Evolutionary conservation across 306 rosid species (phyloP).

Genomic region (Pterocarpus santalinus): DNA sequence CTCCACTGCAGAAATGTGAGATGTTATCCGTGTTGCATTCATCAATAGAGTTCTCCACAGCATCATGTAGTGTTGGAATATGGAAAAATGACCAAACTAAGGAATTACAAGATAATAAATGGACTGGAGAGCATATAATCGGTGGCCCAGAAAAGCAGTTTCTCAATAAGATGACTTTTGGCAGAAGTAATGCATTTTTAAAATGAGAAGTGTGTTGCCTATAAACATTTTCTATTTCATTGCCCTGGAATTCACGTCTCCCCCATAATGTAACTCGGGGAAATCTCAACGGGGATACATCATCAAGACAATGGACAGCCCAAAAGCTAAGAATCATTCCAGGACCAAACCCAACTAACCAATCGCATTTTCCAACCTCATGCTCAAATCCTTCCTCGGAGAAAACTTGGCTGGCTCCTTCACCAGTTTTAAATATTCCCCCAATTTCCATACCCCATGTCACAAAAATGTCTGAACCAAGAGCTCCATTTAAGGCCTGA

Average conservation of each 20-base stretch:
- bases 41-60: conserved; percentile 55
- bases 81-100: conserved; percentile 72
- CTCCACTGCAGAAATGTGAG: conserved; percentile 56
- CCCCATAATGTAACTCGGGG: conserved; percentile 86
- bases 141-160: conserved; percentile 74
- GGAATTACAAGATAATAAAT: conserved; percentile 76
- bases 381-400: conserved; percentile 58
- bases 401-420: conserved; percentile 56
- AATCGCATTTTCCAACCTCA: conserved; percentile 77
- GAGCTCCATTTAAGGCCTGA: conserved; percentile 74
- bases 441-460: conserved; percentile 75
- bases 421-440: conserved; percentile 58
- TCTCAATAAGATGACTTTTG: conserved; percentile 70
- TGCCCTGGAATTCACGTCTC: conserved; percentile 64
- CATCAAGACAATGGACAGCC: conserved; percentile 94
- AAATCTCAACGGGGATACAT: conserved; percentile 74
- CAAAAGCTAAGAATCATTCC: conserved; percentile 74
- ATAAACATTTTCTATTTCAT: conserved; percentile 51
- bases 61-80: conserved; percentile 47
- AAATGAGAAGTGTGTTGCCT: conserved; percentile 56
- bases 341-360: conserved; percentile 86
- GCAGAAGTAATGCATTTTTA: conserved; percentile 64
- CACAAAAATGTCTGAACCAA: conserved; percentile 71
- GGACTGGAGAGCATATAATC: conserved; percentile 72
- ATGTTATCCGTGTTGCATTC: conserved; percentile 41